Base-by-base conservation (phyloP, 1,139 yeast species). In the Diutina rugosa region DNA sequence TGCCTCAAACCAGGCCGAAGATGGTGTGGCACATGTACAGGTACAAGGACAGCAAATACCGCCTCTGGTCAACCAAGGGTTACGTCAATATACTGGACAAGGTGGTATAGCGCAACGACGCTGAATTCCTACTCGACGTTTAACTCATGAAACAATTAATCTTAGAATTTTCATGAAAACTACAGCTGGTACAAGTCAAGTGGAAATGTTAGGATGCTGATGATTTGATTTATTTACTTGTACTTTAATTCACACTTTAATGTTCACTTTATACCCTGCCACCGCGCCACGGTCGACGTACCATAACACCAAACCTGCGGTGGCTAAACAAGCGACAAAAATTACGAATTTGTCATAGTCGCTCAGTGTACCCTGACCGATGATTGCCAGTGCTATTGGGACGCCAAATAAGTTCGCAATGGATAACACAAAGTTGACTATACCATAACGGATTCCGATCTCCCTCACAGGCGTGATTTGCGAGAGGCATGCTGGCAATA, bases 401-500 rank as follows among this genome's bases (percentile, higher is more conserved):
- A 80, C 68, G 48, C 80, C 77, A 21, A 78, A 67, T 57, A 79
- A 65, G 57, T 72, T 73, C 14, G 77, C 78, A 59, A 74, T 68
- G 7, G 78, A 70, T 28, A 74, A 77, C 56, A 75, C 64, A 56
- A 74, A 73, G 61, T 76, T 77, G 58, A 77, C 70, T 0, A 81
- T 73, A 8, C 82, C 80, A 60, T 75, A 78, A 46, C 79, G 63
- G 56, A 72, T 71, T 2, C 83, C 84, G 61, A 79, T 78, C 59
- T 79, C 79, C 46, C 69, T 66, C 2, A 80, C 77, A 29, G 69
- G 67, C n/a, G 79, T 74, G 21, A 80, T 75, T 49, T 76, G 78
- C 1, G 80, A 77, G 35, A 79, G 71, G 62, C 84, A 79, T 8
- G 74, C 74, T 5, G 84, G 84, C 16, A 80, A 67, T 55, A 79